These are phyloP conservation scores for Penicillium robsamsonii DNA, from an alignment of 495 filamentous ascomycete species.

Conservation along the genomic window DNA sequence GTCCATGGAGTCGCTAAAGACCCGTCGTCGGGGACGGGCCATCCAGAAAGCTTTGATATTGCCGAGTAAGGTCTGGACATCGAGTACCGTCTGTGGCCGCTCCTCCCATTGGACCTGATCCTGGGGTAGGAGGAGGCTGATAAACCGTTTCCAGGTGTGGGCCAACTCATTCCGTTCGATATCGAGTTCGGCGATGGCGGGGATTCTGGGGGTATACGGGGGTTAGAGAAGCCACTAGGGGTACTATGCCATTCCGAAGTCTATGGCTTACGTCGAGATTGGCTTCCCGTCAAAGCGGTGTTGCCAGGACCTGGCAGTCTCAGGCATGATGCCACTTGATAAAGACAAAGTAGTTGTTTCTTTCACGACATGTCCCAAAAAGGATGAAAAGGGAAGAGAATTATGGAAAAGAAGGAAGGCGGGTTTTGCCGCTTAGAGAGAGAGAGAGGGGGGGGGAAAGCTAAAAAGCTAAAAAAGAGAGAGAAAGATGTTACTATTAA, in stretches of 20 bases:
- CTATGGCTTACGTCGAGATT: slow-evolving; percentile 24
- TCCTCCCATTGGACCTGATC: slow-evolving; percentile 36
- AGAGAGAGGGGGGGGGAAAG: not conserved
- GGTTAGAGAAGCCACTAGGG: not conserved
- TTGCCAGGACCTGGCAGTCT: slow-evolving; percentile 17
- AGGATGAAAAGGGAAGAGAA: not conserved
- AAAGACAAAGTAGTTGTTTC: slow-evolving; percentile 4
- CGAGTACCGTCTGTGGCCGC: slow-evolving; percentile 33
- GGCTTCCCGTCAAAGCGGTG: slow-evolving; percentile 28
- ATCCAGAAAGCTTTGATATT: slow-evolving; percentile 34
- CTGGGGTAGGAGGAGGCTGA: slow-evolving; percentile 31
- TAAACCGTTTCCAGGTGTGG: slow-evolving; percentile 44
- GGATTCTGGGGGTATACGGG: slow-evolving; percentile 21
- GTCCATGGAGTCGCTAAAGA: slow-evolving; percentile 30
- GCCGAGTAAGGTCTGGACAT: slow-evolving; percentile 35
- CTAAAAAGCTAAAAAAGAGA: slow-evolving; percentile 2
- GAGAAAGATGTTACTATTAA: slow-evolving; percentile 2
- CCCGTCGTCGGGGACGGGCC: slow-evolving; percentile 28
- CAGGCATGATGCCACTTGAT: slow-evolving; percentile 26
- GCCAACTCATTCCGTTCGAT: slow-evolving; percentile 46
- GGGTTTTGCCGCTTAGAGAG: slow-evolving; percentile 24
- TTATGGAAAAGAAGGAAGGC: slow-evolving; percentile 13
- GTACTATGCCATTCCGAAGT: not conserved
- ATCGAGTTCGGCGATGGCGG: slow-evolving; percentile 41
- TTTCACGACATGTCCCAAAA: slow-evolving; percentile 26